phyloP scores from a whole-genome alignment of 176 grass and related monocot species.

The Bonia amplexicaulis region DNA sequence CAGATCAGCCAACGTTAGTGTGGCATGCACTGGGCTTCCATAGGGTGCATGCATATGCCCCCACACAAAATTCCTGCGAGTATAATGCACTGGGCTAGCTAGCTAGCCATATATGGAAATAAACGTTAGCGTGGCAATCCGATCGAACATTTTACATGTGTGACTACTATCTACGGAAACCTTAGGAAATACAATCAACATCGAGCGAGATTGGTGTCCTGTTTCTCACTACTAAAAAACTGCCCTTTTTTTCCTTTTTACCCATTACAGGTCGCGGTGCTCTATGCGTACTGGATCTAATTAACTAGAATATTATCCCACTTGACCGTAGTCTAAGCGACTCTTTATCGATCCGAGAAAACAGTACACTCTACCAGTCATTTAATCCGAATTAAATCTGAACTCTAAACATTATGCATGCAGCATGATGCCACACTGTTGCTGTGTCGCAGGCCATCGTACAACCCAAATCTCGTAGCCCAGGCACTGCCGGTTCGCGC shows the following conservation, averaged over 20 bases:
- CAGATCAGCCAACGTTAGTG: too few species aligned
- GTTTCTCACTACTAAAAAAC: neutral
- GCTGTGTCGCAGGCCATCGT: too few species aligned
- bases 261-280: neutral
- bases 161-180: neutral
- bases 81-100: neutral
- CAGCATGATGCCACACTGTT: neutral
- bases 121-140: neutral
- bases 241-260: neutral
- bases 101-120: neutral
- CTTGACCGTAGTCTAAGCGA: neutral
- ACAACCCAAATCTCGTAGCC: neutral
- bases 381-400: neutral
- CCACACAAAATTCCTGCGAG: too few species aligned
- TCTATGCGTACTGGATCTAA: constrained; percentile 2
- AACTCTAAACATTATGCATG: neutral
- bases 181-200: neutral
- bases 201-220: neutral
- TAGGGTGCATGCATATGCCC: too few species aligned
- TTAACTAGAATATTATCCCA: neutral
- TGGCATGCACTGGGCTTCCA: too few species aligned
- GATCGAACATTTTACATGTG: neutral
- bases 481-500: too few species aligned
- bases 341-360: neutral
- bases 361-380: neutral